These are phyloP conservation scores for Hortaea werneckii DNA, from an alignment of 2,329 filamentous ascomycete genomes.

Conservation along the genomic window DNA sequence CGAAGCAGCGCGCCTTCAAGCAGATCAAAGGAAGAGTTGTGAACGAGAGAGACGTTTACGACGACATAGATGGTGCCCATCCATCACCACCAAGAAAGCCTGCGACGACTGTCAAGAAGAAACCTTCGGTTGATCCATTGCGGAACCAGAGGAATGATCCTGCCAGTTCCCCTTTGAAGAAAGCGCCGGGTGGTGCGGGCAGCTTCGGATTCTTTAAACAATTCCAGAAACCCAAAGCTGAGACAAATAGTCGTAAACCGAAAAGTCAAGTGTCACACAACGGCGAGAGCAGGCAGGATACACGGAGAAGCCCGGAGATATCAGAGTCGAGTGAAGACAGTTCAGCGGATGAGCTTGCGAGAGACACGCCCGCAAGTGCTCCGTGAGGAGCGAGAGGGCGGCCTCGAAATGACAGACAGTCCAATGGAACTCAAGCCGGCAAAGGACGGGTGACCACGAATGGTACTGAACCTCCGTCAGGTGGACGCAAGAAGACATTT, in stretches of 20 bases:
- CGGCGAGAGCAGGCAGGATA: not conserved
- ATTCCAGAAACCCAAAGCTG: conserved; percentile 6
- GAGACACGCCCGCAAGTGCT: not conserved
- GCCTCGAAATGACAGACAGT: not conserved
- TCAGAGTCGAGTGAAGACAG: not conserved
- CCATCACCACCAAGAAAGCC: conserved; percentile 4
- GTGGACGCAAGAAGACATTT: conserved; percentile 20
- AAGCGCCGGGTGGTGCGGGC: conserved; percentile 1
- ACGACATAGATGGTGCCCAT: conserved; percentile 35
- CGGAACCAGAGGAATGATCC: conserved; percentile 6
- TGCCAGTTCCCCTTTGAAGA: conserved; percentile 2
- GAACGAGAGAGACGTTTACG: conserved; percentile 26
- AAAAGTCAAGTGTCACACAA: not conserved
- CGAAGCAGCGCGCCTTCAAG: conserved; percentile 4
- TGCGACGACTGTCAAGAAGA: conserved; percentile 6
- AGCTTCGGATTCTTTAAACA: conserved; percentile 21
- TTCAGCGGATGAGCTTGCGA: not conserved
- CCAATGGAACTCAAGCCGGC: not conserved
- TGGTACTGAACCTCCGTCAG: not conserved
- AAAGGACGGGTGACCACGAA: conserved; percentile 2
- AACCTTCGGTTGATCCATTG: conserved; percentile 12
- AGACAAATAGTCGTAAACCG: not conserved
- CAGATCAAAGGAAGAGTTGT: conserved; percentile 4
- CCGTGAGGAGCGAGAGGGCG: not conserved
- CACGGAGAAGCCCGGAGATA: not conserved